phyloP scores from a whole-genome alignment of 257 asterid species.

The Ilex asprella region DNA sequence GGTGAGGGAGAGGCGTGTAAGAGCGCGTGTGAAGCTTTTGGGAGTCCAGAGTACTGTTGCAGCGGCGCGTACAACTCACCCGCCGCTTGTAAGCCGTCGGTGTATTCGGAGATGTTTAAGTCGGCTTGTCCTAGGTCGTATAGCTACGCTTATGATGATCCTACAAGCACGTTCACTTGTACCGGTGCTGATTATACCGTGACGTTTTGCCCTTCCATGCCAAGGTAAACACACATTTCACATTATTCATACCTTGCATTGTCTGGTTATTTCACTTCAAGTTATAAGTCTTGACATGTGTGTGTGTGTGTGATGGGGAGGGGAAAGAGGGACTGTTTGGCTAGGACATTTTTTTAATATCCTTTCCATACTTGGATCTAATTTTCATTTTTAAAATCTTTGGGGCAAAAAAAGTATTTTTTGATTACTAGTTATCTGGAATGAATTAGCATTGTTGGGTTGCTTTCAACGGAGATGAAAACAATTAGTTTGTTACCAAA shows the following conservation, averaged over 20 bases:
- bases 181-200: constrained; percentile 78
- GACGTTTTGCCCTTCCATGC: constrained; percentile 81
- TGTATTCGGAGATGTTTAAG: constrained; percentile 79
- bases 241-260: too few relatives aligned
- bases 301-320: too few relatives aligned
- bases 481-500: constrained; percentile 5
- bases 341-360: too few relatives aligned
- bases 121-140: constrained; percentile 77
- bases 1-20: constrained; percentile 67
- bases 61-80: constrained; percentile 88
- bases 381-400: too few relatives aligned
- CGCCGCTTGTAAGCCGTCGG: constrained; percentile 71
- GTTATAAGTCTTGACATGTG: too few relatives aligned
- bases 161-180: constrained; percentile 93
- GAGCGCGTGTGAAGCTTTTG: constrained; percentile 94
- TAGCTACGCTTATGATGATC: constrained; percentile 94
- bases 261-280: too few relatives aligned
- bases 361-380: too few relatives aligned
- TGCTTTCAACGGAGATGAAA: neutral
- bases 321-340: too few relatives aligned
- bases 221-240: constrained; percentile 39
- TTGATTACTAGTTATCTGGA: too few relatives aligned
- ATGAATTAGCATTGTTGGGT: too few relatives aligned
- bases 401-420: too few relatives aligned
- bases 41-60: constrained; percentile 77